Evolutionary conservation across 805 yeast species (phyloP).

Genomic region (Metschnikowia colocasiae): DNA sequence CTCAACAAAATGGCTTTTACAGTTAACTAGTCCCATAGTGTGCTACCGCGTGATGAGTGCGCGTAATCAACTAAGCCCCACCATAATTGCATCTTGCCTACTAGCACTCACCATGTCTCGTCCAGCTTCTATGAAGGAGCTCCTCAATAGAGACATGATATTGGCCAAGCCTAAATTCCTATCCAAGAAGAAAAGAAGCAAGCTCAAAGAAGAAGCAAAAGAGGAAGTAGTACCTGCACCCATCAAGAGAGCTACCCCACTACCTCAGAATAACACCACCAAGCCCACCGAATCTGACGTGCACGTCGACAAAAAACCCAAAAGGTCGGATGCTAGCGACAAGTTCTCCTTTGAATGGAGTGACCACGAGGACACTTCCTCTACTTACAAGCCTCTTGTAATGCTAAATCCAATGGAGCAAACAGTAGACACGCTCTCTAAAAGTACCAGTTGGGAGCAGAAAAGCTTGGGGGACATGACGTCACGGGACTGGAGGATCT

Average conservation of each 20-base stretch:
- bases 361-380: conserved; percentile 60
- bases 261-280: neutral
- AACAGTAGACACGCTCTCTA: conserved; percentile 18
- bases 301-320: neutral
- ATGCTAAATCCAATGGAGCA: conserved; percentile 13
- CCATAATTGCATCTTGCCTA: neutral
- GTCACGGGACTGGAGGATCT: conserved; percentile 83
- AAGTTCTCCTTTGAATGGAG: conserved; percentile 71
- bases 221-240: conserved; percentile 1
- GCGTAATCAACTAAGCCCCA: neutral
- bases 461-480: conserved; percentile 67
- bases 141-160: conserved; percentile 8
- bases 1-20: no score
- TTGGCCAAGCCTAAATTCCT: conserved; percentile 15
- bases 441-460: conserved; percentile 57
- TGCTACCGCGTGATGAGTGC: neutral
- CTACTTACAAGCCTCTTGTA: conserved; percentile 40
- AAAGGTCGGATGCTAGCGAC: conserved; percentile 1
- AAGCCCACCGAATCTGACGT: neutral
- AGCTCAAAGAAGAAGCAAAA: neutral
- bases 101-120: conserved; percentile 13
- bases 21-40: no score
- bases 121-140: conserved; percentile 17
- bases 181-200: conserved; percentile 14
- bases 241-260: neutral